Evolutionary conservation across 345 rosid species (phyloP).

Genomic region (Fremontodendron californicum): DNA sequence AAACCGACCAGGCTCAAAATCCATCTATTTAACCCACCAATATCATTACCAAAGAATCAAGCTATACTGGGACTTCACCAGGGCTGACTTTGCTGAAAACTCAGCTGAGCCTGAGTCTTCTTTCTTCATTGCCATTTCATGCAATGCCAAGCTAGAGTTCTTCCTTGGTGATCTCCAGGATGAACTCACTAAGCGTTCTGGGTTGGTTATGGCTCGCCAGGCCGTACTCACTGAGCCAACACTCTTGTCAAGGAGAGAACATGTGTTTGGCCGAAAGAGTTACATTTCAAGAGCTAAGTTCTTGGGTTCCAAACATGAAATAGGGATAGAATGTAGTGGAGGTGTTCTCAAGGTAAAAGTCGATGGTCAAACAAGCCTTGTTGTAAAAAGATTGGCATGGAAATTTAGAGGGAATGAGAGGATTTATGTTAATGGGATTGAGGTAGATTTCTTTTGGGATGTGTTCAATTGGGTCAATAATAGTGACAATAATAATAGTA

Average conservation of each 20-base stretch:
- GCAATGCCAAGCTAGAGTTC: constrained; percentile 40
- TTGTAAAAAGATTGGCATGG: constrained; percentile 46
- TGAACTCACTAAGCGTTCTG: constrained; percentile 33
- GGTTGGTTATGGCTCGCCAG: constrained; percentile 23
- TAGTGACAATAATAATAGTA: neutral
- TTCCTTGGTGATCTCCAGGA: constrained; percentile 44
- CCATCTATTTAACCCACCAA: constrained; percentile 38
- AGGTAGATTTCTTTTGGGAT: constrained; percentile 56
- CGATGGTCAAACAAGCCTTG: constrained; percentile 42
- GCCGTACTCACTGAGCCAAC: constrained; percentile 21
- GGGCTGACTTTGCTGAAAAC: constrained; percentile 37
- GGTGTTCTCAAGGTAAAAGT: constrained; percentile 41
- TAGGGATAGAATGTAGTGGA: constrained; percentile 39
- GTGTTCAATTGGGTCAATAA: constrained; percentile 49
- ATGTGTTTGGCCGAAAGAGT: constrained; percentile 43
- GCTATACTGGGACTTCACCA: constrained; percentile 58
- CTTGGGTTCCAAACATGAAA: constrained; percentile 48
- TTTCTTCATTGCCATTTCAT: constrained; percentile 44
- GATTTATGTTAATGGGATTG: constrained; percentile 34
- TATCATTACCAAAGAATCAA: constrained; percentile 38
- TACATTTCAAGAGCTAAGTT: constrained; percentile 39
- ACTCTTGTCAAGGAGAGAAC: constrained; percentile 44
- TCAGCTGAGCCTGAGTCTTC: constrained; percentile 49
- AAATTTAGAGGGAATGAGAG: constrained; percentile 58
- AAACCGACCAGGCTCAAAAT: constrained; percentile 47